phyloP scores from a whole-genome alignment of 768 basidiomycete species.

The Termitomyces sp. region DNA sequence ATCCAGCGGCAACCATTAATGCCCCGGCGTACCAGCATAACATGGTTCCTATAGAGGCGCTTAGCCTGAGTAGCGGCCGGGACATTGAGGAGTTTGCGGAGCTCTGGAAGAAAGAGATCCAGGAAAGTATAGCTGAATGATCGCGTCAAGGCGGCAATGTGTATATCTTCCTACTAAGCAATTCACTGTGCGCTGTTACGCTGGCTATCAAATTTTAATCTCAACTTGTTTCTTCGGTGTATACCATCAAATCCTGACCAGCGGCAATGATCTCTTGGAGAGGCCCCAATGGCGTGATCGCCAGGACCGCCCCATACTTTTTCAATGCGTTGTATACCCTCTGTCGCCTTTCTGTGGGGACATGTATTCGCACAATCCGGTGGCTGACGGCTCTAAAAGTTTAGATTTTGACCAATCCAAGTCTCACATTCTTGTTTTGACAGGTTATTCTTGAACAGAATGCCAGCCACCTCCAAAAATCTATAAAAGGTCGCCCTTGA shows the following conservation, averaged over 20 bases:
- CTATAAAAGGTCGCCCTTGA: background rate
- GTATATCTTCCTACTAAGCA: background rate
- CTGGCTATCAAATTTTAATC: background rate
- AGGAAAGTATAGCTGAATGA: slow-evolving; percentile 20
- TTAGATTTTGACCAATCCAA: background rate
- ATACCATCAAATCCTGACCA: background rate
- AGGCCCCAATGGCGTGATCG: background rate
- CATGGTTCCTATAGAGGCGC: slow-evolving; percentile 86
- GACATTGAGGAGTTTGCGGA: slow-evolving; percentile 70
- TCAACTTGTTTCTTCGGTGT: background rate
- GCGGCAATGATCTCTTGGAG: background rate
- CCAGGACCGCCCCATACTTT: background rate
- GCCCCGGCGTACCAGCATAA: slow-evolving; percentile 79
- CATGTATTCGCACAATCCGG: background rate
- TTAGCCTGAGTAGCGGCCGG: slow-evolving; percentile 71
- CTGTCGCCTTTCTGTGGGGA: background rate
- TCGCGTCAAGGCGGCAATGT: background rate
- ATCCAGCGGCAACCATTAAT: slow-evolving; percentile 62
- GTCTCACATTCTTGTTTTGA: background rate
- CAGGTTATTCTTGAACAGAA: background rate
- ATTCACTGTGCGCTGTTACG: background rate
- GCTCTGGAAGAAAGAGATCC: slow-evolving; percentile 52
- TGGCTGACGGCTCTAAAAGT: background rate
- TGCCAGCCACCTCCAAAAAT: background rate
- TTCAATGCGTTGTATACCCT: background rate